Evolutionary conservation across 2,329 filamentous ascomycete genomes (phyloP), one percentile per base, ranked within the genome.

Genomic region (Parasarocladium wereldwijsianum): DNA sequence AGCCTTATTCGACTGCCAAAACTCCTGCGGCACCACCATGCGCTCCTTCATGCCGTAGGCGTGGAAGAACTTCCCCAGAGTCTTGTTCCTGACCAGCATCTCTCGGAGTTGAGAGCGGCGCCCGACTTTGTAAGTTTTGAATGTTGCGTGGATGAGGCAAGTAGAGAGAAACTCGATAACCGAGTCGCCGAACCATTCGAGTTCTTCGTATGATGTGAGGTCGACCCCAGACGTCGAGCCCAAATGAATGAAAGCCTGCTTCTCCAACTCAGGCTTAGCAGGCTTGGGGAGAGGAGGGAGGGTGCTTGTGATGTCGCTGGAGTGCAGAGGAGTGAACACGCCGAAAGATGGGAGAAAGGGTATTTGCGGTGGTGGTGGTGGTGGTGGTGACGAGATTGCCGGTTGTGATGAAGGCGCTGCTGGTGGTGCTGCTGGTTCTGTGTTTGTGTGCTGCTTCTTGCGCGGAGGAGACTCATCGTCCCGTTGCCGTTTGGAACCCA

Each of bases 161-260:
- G 80, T 76, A 5, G 85, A 71, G 26, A 85, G 72, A 30, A 85
- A 55, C 44, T 92, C 80, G 30, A 93, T 60, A 42, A 87, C 87
- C 13, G 82, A 78, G 48, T 96, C 87, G 6, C 87, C 87, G 6
- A 93, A 63, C 57, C 87, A 85, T 52, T 96, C 87, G 6, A 94
- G 69, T 12, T 72, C 70, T 44, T 94, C 86, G 51, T 94, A 94
- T 43, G 51, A 52, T 16, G 44, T 15, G 20, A 7, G 41, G 2
- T 34, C 37, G 4, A 32, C 17, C 4, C 43, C 43, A 32, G 58
- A 16, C n/a, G 24, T 16, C 9, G 8, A 45, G 2, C 70, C 72
- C 2, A 64, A 56, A 41, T 87, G 82, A 1, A 68, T 82, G 43
- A 86, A 77, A 8, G 73, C 70, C 11, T 72, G 66, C 16, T 54